A percentile compares a stretch with the other conserved stretches of the same genome.
These are phyloP conservation scores for Didymella arachidicola DNA, from an alignment of 2,329 filamentous ascomycete species.

Conservation along the genomic window DNA sequence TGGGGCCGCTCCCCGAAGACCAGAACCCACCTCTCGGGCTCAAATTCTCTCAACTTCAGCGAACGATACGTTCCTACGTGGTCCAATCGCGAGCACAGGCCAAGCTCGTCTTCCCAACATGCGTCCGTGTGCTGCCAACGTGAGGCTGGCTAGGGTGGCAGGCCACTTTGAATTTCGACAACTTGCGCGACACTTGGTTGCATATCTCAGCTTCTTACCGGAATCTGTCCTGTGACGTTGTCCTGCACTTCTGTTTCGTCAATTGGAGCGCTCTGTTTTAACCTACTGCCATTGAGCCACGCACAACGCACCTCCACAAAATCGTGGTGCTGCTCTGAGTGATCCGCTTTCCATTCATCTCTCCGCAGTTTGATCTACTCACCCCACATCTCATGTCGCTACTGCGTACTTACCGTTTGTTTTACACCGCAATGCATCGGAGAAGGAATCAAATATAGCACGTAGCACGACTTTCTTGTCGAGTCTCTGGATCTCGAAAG, in stretches of 20 bases:
- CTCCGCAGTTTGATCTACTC: constrained; percentile 43
- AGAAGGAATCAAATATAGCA: constrained; percentile 40
- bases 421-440: constrained; percentile 45
- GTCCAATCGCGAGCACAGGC: constrained; percentile 45
- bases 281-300: constrained; percentile 41
- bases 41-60: constrained; percentile 39
- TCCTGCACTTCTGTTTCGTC: constrained; percentile 41
- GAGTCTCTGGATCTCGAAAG: constrained; percentile 31
- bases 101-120: constrained; percentile 35
- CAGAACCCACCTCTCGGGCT: constrained; percentile 40
- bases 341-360: constrained; percentile 44
- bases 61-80: constrained; percentile 45
- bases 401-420: constrained; percentile 40
- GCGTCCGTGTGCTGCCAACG: constrained; percentile 38
- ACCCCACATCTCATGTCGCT: constrained; percentile 49
- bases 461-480: constrained; percentile 42
- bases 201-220: constrained; percentile 26
- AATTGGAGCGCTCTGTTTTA: constrained; percentile 34
- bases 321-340: constrained; percentile 37
- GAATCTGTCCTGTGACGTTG: constrained; percentile 45
- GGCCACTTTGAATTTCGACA: constrained; percentile 36
- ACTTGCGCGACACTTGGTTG: constrained; percentile 37
- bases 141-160: constrained; percentile 47
- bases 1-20: constrained; percentile 29
- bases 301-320: constrained; percentile 36